Base-by-base conservation (phyloP, 208 protist species). In the Leishmania martiniquensis region DNA sequence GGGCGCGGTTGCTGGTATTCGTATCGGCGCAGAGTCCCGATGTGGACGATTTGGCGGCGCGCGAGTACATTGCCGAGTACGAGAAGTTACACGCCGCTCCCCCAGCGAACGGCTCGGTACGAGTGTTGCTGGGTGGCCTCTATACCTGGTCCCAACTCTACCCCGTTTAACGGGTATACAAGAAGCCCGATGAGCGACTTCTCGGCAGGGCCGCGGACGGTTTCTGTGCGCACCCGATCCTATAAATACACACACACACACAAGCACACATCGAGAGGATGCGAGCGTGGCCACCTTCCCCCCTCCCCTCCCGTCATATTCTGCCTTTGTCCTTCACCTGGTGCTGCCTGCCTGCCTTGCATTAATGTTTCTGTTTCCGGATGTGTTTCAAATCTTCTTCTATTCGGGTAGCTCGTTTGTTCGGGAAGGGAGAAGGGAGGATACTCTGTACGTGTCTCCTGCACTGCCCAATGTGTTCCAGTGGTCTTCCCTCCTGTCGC, bases 21-120 rank as follows among this genome's bases (percentile, higher is more conserved):
- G 84, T 88, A 0, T 91, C 88, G 2, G 75, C 75, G 65, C 83
- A 89, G 51, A 89, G 84, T 59, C 88, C 88, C 17, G 88, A 91
- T 55, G 62, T 91, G 9, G 88, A 91, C 73, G 87, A 91, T 66
- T 57, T 88, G 7, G 85, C 80, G 9, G 87, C 87, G 9, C 87
- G 85, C 32, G 85, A 91, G 71, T 87, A 83, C 72, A 89, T 89
- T 34, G 76, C 73, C 45, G 78, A 69, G 73, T 87, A 87, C 76
- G 55, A 76, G 17, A 83, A 80, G 80, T 39, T 55, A 2, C 60
- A 77, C 42, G 37, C 44, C n/a, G 29, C 20, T 22, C 60, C 75
- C 4, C 84, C 84, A 0, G 52, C 62, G 1, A 72, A 78, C 0
- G 68, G 57, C 29, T 65, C 67, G 13, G 80, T 88, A 9, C 45